These are phyloP conservation scores for Psidium friedrichsthalianum DNA, from an alignment of 345 rosid species.

Conservation along the genomic window DNA sequence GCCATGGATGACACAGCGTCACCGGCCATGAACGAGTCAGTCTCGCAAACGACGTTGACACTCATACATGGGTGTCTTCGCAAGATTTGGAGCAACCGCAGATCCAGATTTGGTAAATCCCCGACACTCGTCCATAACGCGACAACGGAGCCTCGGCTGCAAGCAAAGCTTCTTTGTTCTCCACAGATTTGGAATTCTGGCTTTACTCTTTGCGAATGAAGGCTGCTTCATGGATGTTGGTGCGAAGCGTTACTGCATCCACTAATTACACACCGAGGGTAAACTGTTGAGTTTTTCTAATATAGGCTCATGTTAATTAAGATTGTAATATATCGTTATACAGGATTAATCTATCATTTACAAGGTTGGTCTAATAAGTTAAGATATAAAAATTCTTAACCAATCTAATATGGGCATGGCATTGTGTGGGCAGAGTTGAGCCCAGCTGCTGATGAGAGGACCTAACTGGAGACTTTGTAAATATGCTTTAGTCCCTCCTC, in stretches of 20 bases:
- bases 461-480: too few species aligned
- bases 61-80: background rate
- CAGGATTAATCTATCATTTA: too few species aligned
- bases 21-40: background rate
- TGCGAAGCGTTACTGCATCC: background rate
- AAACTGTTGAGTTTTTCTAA: background rate
- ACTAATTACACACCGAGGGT: background rate
- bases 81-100: background rate
- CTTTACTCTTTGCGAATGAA: background rate
- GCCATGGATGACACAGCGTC: too few species aligned
- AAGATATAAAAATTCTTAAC: too few species aligned
- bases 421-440: too few species aligned
- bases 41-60: background rate
- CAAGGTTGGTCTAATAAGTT: too few species aligned
- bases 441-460: too few species aligned
- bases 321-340: too few species aligned
- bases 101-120: background rate
- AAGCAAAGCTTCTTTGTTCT: background rate
- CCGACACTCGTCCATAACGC: too few species aligned
- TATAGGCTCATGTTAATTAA: too few species aligned
- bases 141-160: background rate
- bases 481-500: too few species aligned
- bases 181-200: background rate
- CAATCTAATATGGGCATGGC: too few species aligned
- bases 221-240: background rate